Base-by-base conservation (phyloP, 129 eudicot genomes). In the Deinandra increscens region DNA sequence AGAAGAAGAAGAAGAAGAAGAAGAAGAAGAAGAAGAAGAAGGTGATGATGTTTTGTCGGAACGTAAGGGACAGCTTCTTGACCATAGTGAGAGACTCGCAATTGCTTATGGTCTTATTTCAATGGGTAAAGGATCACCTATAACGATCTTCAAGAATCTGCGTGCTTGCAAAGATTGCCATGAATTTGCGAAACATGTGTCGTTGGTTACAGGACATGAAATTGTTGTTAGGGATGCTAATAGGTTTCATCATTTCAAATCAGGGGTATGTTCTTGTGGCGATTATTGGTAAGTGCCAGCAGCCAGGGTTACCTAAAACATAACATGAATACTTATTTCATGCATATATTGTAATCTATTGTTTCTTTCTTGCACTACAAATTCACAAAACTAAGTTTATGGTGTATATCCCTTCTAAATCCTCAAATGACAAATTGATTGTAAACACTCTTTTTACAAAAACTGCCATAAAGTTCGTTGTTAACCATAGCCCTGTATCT, bases 111-210 rank as follows among this genome's bases (percentile, higher is more conserved):
- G 86, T 49, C 84, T 85, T 42, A 58, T 85, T 14, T 55, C 74
- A 8, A 71, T 73, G 13, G 13, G 42, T 17, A 61, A 70, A 58
- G 86, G 86, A 9, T 54, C 69, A 38, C 44, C 31, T 17, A 64
- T 85, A 18, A 64, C 82, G 0, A 79, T 85, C 20, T 78, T 81
- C 11, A 85, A 85, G 80, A 85, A 85, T 73, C 82, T 85, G 60
- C 58, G 90, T 8, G 78, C 81, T 65, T 85, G 90, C 54, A 78
- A 80, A 4, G 86, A 85, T 55, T 85, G 90, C 77, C 90, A 85
- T 65, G 78, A 78, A 9, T 81, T 81, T 49, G 82, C 84, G 3
- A 85, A 85, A 42, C 68, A 63, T 53, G 90, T 81, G 14, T 85
- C 90, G 19, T 20, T 81, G 46, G 66, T 81, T 5, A 81, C 78